phyloP scores from a whole-genome alignment of 2,329 filamentous ascomycete species.

The Monosporascus sp. region DNA sequence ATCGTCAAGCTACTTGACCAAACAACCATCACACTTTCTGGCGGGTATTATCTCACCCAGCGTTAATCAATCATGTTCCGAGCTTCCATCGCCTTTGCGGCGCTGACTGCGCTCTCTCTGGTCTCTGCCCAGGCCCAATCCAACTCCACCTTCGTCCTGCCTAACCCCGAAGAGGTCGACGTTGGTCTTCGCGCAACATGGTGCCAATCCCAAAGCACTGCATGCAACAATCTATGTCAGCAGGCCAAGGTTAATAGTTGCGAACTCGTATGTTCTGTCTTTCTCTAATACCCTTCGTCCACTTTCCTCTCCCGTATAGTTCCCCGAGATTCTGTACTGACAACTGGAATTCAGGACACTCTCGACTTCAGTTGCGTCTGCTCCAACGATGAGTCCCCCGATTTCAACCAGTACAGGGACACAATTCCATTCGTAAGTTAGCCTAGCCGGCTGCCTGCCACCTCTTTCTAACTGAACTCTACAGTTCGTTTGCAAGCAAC shows the following conservation, averaged over 20 bases:
- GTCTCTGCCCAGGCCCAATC: conserved; percentile 36
- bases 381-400: conserved; percentile 43
- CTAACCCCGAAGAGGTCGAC: conserved; percentile 30
- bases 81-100: conserved; percentile 32
- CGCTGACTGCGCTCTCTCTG: conserved; percentile 38
- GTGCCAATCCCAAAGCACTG: conserved; percentile 48
- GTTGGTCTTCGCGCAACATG: conserved; percentile 34
- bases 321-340: conserved; percentile 4
- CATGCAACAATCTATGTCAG: conserved; percentile 44
- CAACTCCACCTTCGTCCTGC: conserved; percentile 40
- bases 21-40: not conserved
- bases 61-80: conserved; percentile 22
- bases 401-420: conserved; percentile 48
- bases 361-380: conserved; percentile 47
- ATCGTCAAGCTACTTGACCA: conserved; percentile 5
- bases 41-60: not conserved
- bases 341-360: conserved; percentile 26
- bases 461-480: conserved; percentile 1
- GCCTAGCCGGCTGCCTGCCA: not conserved
- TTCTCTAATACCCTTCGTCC: not conserved
- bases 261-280: conserved; percentile 34
- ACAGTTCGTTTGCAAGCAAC: conserved; percentile 47
- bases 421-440: conserved; percentile 36
- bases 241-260: conserved; percentile 39
- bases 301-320: not conserved